phyloP scores from a whole-genome alignment of 2,329 filamentous ascomycete genomes.

The Neobulgaria alba region DNA sequence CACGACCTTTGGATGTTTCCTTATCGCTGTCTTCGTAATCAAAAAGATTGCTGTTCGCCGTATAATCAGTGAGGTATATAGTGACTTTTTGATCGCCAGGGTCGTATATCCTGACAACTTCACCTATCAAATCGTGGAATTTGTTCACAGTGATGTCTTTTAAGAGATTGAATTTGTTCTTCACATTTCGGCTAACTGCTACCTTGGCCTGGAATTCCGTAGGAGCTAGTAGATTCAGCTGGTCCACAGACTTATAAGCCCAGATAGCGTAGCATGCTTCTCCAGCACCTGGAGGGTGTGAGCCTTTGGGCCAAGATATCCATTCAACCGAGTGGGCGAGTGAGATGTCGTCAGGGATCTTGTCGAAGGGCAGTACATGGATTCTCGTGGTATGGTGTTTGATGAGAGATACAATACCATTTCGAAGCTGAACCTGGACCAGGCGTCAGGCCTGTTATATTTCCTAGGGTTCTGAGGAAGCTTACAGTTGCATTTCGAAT shows the following conservation, averaged over 20 bases:
- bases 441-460: not conserved
- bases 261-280: slow-evolving; percentile 37
- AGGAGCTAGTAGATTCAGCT: slow-evolving; percentile 34
- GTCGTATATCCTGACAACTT: slow-evolving; percentile 54
- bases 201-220: slow-evolving; percentile 35
- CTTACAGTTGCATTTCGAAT: slow-evolving; percentile 42
- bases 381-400: slow-evolving; percentile 36
- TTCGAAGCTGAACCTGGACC: slow-evolving; percentile 34
- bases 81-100: slow-evolving; percentile 41
- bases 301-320: not conserved
- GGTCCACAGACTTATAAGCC: slow-evolving; percentile 38
- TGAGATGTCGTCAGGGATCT: slow-evolving; percentile 29
- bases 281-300: slow-evolving; percentile 7
- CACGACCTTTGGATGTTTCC: slow-evolving; percentile 26
- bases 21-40: slow-evolving; percentile 27
- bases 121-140: slow-evolving; percentile 63
- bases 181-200: slow-evolving; percentile 35
- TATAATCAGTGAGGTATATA: slow-evolving; percentile 79
- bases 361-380: slow-evolving; percentile 34
- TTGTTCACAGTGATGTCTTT: slow-evolving; percentile 45
- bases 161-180: slow-evolving; percentile 55
- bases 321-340: not conserved
- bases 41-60: slow-evolving; percentile 57
- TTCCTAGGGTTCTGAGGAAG: too few species aligned
- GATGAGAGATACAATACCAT: slow-evolving; percentile 35